Conservation (phyloP, 306 rosid species). For the Clitoria ternatea region DNA sequence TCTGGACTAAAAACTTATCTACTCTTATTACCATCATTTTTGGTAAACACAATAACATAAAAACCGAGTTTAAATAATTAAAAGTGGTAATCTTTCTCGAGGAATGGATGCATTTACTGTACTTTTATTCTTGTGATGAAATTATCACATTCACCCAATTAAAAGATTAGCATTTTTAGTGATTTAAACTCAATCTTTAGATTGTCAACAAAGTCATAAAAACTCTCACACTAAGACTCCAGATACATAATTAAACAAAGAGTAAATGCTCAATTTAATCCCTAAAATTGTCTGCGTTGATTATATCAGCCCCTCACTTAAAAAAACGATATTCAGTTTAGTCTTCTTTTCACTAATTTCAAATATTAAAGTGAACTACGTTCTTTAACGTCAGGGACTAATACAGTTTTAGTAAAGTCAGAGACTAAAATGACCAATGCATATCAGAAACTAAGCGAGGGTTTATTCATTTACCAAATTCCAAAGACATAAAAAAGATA, state of each 20-base stretch:
- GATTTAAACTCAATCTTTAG: too few relatives aligned
- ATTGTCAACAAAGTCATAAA: too few relatives aligned
- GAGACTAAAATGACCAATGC: background rate
- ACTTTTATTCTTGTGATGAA: too few relatives aligned
- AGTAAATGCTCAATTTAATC: background rate
- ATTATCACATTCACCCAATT: too few relatives aligned
- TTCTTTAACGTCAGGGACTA: background rate
- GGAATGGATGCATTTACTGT: too few relatives aligned
- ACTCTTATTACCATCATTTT: background rate
- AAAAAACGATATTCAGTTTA: background rate
- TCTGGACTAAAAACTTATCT: background rate
- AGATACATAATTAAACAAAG: constrained; percentile 13
- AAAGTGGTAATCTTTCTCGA: too few relatives aligned
- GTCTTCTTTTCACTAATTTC: background rate
- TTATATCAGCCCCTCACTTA: background rate
- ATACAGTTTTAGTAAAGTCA: background rate
- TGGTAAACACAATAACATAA: background rate
- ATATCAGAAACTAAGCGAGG: background rate
- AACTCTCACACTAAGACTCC: constrained; percentile 14
- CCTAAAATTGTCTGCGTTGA: background rate
- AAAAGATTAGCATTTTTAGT: too few relatives aligned
- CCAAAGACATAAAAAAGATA: background rate
- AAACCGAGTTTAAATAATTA: too few relatives aligned
- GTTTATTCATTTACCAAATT: constrained; percentile 9
- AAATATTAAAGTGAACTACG: background rate